phyloP scores from a whole-genome alignment of 176 grass and related monocot genomes.

The Oryza punctata region DNA sequence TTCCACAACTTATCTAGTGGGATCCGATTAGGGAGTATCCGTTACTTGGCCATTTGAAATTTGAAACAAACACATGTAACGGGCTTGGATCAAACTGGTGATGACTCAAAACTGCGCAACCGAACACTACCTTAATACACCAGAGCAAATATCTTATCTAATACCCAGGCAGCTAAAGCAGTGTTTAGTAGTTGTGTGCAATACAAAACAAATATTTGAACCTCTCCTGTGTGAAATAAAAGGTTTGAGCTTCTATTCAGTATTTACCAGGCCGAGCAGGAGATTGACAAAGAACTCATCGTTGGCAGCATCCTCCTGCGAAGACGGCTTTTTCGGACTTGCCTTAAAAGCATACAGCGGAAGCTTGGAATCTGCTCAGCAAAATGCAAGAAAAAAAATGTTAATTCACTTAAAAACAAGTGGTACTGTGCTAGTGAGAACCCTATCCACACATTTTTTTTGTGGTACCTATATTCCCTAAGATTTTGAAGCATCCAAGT shows the following conservation, averaged over 20 bases:
- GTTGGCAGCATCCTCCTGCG: slow-evolving; percentile 28
- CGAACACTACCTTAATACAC: neutral
- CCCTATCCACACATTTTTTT: neutral
- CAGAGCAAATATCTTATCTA: neutral
- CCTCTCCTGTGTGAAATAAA: neutral
- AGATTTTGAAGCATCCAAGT: neutral
- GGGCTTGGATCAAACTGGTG: neutral
- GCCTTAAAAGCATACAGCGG: slow-evolving; percentile 75
- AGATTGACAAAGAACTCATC: slow-evolving; percentile 69
- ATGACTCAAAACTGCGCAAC: neutral
- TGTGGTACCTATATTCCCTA: neutral
- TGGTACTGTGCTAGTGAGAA: neutral
- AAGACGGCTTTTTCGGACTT: slow-evolving; percentile 14
- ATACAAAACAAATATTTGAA: neutral
- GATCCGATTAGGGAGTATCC: neutral
- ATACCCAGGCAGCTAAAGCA: neutral
- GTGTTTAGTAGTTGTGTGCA: neutral
- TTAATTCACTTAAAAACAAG: neutral
- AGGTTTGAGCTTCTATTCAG: slow-evolving; percentile 33
- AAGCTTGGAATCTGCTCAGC: slow-evolving; percentile 73
- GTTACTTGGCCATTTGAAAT: neutral
- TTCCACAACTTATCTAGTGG: neutral
- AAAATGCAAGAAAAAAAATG: slow-evolving; percentile 12
- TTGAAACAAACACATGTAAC: neutral
- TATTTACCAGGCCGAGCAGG: slow-evolving; percentile 80